These are phyloP conservation scores for Rhodotorula sp. DNA, from an alignment of 1,284 basidiomycete species.

Conservation along the genomic window DNA sequence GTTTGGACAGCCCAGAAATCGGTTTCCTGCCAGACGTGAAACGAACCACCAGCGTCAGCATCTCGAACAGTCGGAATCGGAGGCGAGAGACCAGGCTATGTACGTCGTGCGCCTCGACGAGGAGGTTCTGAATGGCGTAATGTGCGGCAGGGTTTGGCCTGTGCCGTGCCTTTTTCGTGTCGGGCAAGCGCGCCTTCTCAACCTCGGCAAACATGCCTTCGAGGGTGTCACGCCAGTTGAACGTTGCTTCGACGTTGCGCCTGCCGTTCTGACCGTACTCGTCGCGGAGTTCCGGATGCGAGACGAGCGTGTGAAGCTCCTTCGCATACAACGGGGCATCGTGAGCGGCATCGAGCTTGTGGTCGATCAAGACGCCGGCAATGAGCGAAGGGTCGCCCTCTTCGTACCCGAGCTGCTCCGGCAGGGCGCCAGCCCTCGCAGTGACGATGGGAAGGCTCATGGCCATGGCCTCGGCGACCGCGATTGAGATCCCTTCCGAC, in stretches of 20 bases:
- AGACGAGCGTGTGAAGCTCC: constrained; percentile 21
- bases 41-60: background rate
- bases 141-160: constrained; percentile 32
- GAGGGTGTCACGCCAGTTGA: constrained; percentile 25
- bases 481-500: constrained; percentile 14
- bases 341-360: constrained; percentile 14
- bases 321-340: constrained; percentile 26
- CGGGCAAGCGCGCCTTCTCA: constrained; percentile 12
- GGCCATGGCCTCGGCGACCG: constrained; percentile 33
- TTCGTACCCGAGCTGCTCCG: constrained; percentile 22
- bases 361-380: constrained; percentile 26
- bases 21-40: constrained; percentile 10
- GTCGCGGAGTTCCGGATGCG: background rate
- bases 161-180: constrained; percentile 7
- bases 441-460: constrained; percentile 22
- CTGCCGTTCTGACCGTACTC: constrained; percentile 16
- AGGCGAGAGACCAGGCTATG: background rate
- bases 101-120: constrained; percentile 22
- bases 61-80: background rate
- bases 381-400: constrained; percentile 3
- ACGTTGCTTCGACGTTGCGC: constrained; percentile 17
- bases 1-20: constrained; percentile 26
- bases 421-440: constrained; percentile 10
- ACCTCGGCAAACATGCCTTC: constrained; percentile 24
- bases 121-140: constrained; percentile 26